Evolutionary conservation across 169 alveolate species (phyloP).

Genomic region (Plasmodium adleri): DNA sequence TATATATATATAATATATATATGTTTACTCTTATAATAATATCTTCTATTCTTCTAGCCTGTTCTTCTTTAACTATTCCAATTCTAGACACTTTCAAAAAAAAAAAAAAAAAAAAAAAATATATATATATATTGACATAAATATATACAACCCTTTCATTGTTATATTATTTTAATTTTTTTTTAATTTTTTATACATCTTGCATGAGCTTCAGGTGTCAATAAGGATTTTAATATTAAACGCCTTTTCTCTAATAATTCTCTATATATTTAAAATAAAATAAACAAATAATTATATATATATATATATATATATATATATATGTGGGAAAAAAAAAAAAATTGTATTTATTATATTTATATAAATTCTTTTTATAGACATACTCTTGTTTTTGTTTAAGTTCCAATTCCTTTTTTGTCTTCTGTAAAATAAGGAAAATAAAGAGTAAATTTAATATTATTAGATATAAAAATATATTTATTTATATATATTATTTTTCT

Average conservation of each 20-base stretch:
- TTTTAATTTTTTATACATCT: conserved; percentile 30
- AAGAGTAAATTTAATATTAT: conserved; percentile 6
- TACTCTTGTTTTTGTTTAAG: conserved; percentile 60
- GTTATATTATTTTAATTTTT: not conserved
- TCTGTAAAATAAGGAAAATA: conserved; percentile 14
- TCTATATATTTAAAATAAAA: conserved; percentile 16
- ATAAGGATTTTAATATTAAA: conserved; percentile 53
- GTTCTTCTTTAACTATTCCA: conserved; percentile 66
- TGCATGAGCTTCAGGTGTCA: conserved; percentile 76
- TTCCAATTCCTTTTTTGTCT: conserved; percentile 44
- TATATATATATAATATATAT: not conserved
- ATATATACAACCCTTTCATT: not conserved
- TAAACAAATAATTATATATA: not conserved
- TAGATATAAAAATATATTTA: not conserved
- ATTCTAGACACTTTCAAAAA: conserved; percentile 68
- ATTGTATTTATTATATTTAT: not conserved
- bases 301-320: conserved; percentile 10
- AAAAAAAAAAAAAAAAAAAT: conserved; percentile 6
- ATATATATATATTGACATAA: not conserved
- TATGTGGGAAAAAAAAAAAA: not conserved
- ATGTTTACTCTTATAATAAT: conserved; percentile 56
- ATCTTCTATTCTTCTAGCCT: conserved; percentile 68
- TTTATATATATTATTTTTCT: not conserved
- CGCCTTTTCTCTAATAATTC: conserved; percentile 63
- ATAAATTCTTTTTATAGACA: not conserved